Conservation (phyloP, 2,329 filamentous ascomycete species). For the Calonectria hawksworthii region DNA sequence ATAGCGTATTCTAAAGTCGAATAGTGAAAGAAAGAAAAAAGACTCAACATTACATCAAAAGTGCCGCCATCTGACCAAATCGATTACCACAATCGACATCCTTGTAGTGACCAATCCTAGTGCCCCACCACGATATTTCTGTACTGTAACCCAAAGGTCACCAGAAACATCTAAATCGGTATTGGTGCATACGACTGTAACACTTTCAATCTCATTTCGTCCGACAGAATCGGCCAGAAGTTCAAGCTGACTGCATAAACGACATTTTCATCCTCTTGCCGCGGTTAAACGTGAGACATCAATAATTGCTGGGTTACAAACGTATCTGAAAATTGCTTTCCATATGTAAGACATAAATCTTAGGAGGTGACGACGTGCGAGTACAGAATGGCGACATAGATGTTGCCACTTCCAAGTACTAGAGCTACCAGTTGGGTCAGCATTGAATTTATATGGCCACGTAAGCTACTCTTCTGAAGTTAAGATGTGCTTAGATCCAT, state of each 20-base stretch:
- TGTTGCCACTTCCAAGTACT: too few relatives aligned
- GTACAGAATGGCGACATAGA: too few relatives aligned
- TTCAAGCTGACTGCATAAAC: background rate
- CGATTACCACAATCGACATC: background rate
- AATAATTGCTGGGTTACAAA: background rate
- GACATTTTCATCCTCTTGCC: background rate
- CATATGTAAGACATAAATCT: background rate
- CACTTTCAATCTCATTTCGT: background rate
- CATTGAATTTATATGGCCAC: too few relatives aligned
- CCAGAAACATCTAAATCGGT: background rate
- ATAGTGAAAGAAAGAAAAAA: background rate
- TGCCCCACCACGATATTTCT: background rate
- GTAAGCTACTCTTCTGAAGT: too few relatives aligned
- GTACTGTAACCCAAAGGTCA: background rate
- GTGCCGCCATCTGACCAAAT: background rate
- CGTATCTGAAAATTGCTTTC: background rate
- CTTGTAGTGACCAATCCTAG: background rate
- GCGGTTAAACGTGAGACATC: background rate
- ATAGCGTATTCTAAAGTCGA: background rate
- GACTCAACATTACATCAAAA: background rate
- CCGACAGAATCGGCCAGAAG: background rate
- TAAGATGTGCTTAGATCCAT: too few relatives aligned
- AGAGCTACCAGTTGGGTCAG: too few relatives aligned
- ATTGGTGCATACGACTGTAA: background rate
- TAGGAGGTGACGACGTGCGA: background rate